phyloP scores from a whole-genome alignment of 441 rosid species.

The Eutrema salsugineum region DNA sequence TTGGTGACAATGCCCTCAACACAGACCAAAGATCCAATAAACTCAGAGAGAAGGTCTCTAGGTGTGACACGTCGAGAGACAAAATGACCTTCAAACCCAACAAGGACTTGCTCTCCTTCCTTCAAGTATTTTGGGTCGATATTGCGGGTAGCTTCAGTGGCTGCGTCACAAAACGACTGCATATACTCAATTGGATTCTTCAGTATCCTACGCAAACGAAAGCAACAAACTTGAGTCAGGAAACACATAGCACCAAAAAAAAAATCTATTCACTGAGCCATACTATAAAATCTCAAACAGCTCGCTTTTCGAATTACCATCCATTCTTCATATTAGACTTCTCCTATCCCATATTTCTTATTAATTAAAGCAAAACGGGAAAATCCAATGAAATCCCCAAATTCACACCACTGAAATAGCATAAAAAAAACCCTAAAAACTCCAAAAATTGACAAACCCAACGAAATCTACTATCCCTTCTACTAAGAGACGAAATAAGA shows the following conservation, averaged over 20 bases:
- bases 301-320: neutral
- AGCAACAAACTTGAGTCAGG: neutral
- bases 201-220: slow-evolving; percentile 50
- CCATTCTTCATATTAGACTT: too few species aligned
- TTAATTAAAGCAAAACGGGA: neutral
- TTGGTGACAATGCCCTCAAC: slow-evolving; percentile 96
- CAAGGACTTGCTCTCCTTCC: slow-evolving; percentile 81
- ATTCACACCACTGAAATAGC: neutral
- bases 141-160: slow-evolving; percentile 71
- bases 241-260: neutral
- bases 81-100: slow-evolving; percentile 96
- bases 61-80: slow-evolving; percentile 96
- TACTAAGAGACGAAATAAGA: neutral
- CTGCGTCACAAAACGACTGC: slow-evolving; percentile 93
- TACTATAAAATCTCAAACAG: neutral
- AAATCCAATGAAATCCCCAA: neutral
- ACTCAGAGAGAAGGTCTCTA: slow-evolving; percentile 89
- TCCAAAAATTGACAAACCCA: neutral
- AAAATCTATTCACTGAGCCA: neutral
- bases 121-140: slow-evolving; percentile 74
- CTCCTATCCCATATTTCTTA: too few species aligned
- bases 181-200: slow-evolving; percentile 80
- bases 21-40: slow-evolving; percentile 95
- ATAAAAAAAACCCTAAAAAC: neutral
- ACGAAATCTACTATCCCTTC: neutral